phyloP scores from a whole-genome alignment of 495 filamentous ascomycete genomes.

The Aspergillus ellipticus region DNA sequence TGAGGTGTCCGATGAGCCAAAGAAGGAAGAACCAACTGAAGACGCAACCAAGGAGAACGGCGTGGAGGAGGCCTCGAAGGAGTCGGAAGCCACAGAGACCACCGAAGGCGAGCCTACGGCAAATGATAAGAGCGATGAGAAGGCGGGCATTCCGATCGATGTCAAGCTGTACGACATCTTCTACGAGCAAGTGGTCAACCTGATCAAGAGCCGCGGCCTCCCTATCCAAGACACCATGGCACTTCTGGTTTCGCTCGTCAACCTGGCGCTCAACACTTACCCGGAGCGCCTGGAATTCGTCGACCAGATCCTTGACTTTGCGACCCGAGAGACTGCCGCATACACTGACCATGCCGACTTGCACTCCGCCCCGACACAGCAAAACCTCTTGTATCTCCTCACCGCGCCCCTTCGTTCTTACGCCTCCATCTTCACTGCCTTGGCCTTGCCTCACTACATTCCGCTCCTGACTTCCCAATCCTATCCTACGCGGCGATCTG shows the following conservation, averaged over 20 bases:
- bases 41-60: constrained; percentile 45
- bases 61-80: constrained; percentile 34
- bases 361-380: constrained; percentile 81
- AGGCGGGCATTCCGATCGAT: constrained; percentile 70
- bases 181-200: constrained; percentile 89
- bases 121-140: constrained; percentile 27
- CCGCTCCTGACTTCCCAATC: constrained; percentile 88
- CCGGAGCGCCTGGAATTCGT: constrained; percentile 91
- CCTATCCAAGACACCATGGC: constrained; percentile 94
- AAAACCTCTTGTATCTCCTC: constrained; percentile 82
- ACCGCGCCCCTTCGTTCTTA: constrained; percentile 86
- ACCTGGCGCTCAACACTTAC: constrained; percentile 92
- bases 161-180: constrained; percentile 96
- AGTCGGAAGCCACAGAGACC: constrained; percentile 19
- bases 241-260: constrained; percentile 83
- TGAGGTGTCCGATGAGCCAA: constrained; percentile 60
- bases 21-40: constrained; percentile 30
- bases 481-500: constrained; percentile 83
- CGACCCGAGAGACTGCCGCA: constrained; percentile 80
- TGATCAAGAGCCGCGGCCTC: constrained; percentile 85
- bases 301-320: constrained; percentile 88
- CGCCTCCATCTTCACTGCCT: constrained; percentile 85
- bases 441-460: constrained; percentile 86
- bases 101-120: constrained; percentile 20
- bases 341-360: constrained; percentile 91